Conservation (phyloP, 2,329 filamentous ascomycete species). For the Sporothrix schenckii region DNA sequence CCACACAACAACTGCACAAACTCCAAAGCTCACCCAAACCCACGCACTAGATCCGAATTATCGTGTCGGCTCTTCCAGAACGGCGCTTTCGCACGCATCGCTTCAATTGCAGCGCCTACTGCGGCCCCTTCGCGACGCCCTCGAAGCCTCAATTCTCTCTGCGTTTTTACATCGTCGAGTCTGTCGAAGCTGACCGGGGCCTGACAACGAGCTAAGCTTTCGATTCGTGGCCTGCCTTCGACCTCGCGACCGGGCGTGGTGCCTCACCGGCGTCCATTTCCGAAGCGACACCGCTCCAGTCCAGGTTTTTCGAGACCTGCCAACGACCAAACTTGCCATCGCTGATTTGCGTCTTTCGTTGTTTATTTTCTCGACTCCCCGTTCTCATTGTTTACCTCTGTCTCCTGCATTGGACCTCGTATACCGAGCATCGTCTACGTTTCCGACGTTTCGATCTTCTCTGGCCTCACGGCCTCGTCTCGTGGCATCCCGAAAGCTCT, state of each 20-base stretch:
- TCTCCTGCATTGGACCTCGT: not conserved
- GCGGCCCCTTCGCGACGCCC: conserved; percentile 8
- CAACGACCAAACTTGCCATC: not conserved
- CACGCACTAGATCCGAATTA: conserved; percentile 1
- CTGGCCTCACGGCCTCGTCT: not conserved
- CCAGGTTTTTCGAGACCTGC: not conserved
- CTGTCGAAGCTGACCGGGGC: not conserved
- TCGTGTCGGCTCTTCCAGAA: not conserved
- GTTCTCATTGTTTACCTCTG: not conserved
- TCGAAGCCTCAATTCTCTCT: not conserved
- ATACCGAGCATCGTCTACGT: not conserved
- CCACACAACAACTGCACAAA: not conserved
- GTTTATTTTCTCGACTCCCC: not conserved
- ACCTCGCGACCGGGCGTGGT: conserved; percentile 17
- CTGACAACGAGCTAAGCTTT: not conserved
- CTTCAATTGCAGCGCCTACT: not conserved
- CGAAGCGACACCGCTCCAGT: not conserved
- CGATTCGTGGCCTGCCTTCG: not conserved
- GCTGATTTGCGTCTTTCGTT: not conserved
- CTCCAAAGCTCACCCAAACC: conserved; percentile 1
- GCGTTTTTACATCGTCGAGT: not conserved
- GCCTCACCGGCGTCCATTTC: not conserved
- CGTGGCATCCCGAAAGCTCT: not conserved
- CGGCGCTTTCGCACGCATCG: conserved; percentile 11
- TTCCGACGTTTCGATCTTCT: not conserved